These are phyloP conservation scores for Argentina anserina DNA, from an alignment of 306 rosid genomes.

Conservation along the genomic window DNA sequence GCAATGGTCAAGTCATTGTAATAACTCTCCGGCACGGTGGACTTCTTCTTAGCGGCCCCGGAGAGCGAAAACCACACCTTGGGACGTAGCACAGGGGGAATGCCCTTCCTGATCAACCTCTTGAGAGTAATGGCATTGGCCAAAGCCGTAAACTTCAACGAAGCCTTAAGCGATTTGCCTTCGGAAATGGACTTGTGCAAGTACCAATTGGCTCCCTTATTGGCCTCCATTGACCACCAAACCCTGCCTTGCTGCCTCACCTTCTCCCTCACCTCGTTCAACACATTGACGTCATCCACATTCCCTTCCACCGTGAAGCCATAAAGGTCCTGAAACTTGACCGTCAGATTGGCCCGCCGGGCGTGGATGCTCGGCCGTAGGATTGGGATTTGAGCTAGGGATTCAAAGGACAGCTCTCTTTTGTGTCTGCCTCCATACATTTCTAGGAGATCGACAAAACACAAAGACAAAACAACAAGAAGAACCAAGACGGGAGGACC, in stretches of 20 bases:
- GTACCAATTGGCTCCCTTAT: constrained; percentile 96
- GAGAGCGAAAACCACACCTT: constrained; percentile 95
- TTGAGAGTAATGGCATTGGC: constrained; percentile 85
- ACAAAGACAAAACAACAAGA: neutral
- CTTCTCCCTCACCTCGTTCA: constrained; percentile 96
- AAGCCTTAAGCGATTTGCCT: constrained; percentile 75
- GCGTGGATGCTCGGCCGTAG: constrained; percentile 94
- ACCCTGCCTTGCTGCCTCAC: constrained; percentile 91
- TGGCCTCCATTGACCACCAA: constrained; percentile 99
- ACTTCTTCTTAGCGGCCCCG: constrained; percentile 97
- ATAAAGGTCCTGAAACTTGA: constrained; percentile 95
- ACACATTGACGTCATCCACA: constrained; percentile 96
- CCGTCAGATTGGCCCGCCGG: constrained; percentile 86
- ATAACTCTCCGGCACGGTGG: constrained; percentile 95
- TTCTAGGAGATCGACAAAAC: constrained; percentile 6
- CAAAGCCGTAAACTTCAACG: constrained; percentile 70
- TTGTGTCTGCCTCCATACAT: constrained; percentile 81
- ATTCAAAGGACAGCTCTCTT: constrained; percentile 81
- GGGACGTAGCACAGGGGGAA: constrained; percentile 89
- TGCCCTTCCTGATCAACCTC: constrained; percentile 89
- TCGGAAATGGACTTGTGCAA: constrained; percentile 65
- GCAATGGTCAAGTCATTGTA: constrained; percentile 81
- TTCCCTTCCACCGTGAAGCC: constrained; percentile 95
- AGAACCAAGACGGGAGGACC: neutral
- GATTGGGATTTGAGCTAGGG: constrained; percentile 71